Conservation (phyloP, 805 yeast genomes). For the Saccharomycopsis sp. region DNA sequence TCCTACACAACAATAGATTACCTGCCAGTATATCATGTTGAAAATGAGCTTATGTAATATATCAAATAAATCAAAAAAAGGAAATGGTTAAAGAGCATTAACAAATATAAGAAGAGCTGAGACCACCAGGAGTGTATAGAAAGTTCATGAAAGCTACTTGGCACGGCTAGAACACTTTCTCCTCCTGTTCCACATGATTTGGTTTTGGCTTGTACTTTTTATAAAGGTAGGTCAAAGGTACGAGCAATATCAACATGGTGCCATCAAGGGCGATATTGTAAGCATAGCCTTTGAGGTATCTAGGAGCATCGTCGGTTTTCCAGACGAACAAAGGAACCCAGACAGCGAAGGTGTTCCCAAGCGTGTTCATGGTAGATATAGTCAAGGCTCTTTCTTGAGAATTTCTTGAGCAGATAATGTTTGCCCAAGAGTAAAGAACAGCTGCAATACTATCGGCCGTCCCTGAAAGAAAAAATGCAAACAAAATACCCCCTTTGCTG, state of each 20-base stretch:
- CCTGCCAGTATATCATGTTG: too few relatives aligned
- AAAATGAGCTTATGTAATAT: too few relatives aligned
- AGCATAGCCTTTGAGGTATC: constrained; percentile 17
- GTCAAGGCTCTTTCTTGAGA: constrained; percentile 22
- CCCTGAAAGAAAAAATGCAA: constrained; percentile 24
- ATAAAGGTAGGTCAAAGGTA: constrained; percentile 26
- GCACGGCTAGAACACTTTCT: too few relatives aligned
- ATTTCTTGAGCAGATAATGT: constrained; percentile 18
- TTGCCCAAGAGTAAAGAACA: constrained; percentile 22
- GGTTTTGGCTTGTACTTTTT: constrained; percentile 6
- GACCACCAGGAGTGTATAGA: too few relatives aligned
- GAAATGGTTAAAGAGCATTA: too few relatives aligned
- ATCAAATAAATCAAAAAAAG: too few relatives aligned
- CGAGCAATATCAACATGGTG: constrained; percentile 25
- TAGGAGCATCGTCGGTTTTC: constrained; percentile 11
- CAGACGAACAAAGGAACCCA: constrained; percentile 17
- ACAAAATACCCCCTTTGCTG: constrained; percentile 20
- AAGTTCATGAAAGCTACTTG: too few relatives aligned
- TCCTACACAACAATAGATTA: too few relatives aligned
- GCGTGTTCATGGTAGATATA: constrained; percentile 12
- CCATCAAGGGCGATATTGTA: constrained; percentile 23
- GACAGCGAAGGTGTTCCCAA: constrained; percentile 14
- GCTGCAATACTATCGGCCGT: constrained; percentile 21
- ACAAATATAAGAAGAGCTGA: too few relatives aligned
- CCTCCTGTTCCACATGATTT: not conserved